Evolutionary conservation across 1,284 basidiomycete species (phyloP), one percentile per base, ranked within the genome.

Genomic region (Testicularia cyperi): DNA sequence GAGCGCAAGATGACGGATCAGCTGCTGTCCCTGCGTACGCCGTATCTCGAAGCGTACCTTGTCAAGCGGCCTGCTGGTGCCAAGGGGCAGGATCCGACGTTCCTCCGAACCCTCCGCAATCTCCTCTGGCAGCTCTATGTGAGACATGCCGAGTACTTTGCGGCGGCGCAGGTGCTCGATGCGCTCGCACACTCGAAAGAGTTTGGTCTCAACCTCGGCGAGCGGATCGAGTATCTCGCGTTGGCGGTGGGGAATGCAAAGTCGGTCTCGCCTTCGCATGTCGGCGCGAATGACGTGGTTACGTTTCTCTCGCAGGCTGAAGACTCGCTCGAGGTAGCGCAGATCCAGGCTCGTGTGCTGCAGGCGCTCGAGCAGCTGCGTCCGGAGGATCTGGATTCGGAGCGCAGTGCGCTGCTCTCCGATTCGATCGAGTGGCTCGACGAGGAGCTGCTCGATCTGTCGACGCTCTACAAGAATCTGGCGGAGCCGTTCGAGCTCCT

Each of bases 41-140:
- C 84, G 10, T 92, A 85, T 77, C 81, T 99, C 36, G 94, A 96
- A 78, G 83, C 84, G 12, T 92, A 94, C 78, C 83, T 98, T 22
- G 82, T 83, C 57, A 83, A 88, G 49, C 87, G 88, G 49, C 90
- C 91, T n/a, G 78, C 83, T 2, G 82, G 88, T 16, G 55, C 32
- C 19, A 48, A 57, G 32, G 35, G 47, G 2, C 26, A 29, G 20
- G 61, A 64, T 25, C 44, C 31, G 4, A 39, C 20, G 21, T 65
- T 63, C 39, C 32, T 64, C 32, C 65, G 62, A 5, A 58, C 51
- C 9, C 42, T 94, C 74, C 87, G 86, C 68, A 90, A 98, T 72
- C 78, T 98, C 6, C 79, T 98, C 4, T 98, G 95, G 94, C 90
- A 96, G 73, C 94, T 88, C 78, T 95, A 96, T 73, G 90, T 94